Evolutionary conservation across 176 grass and related monocot genomes (phyloP), one percentile per base, ranked within the genome.

Genomic region (Areca catechu): DNA sequence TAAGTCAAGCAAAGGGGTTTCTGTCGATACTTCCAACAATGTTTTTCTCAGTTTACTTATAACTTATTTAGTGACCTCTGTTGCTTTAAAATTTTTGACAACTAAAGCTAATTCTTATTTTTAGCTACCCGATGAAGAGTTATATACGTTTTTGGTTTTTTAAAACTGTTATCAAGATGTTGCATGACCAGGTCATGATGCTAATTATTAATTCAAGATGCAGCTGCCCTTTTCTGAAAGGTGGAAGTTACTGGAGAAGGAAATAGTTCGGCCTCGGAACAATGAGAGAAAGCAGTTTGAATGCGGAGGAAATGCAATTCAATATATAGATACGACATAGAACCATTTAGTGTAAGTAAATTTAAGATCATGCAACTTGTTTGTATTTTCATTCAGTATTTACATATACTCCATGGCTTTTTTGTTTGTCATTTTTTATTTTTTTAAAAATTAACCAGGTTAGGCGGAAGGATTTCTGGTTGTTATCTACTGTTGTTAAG

Each of bases 391-490:
- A 57, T 57, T 51, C 48, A 16, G 24, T 15, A 24, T 2, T 71
- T 50, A 17, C 37, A 29, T 25, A 15, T 20, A 47, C 43, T n/a
- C 62, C 20, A 48, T 69, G 19, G 65, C 34, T 59, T 23, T 43
- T 5, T 50, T 19, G 16, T 63, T 16, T 73, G 19, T 53, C 5
- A 21, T 62, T 48, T 43, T 47, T n/a, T n/a, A n/a, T n/a, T n/a
- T 61, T 57, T 78, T 27, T 17, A 52, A 57, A 16, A 24, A 29
- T 53, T 60, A 53, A 54, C 51, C 81, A 98, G 87, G 84, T 90
- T 63, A 87, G 87, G 70, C 85, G 93, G 71, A 98, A 98, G 67
- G 87, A 91, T 72, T 98, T 98, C 68, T 98, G 93, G 93, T 71
- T 92, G 18, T 83, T 98, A 50, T 88, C 84, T 4, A 92, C 93